Conservation (phyloP, 306 rosid genomes). For the Canavalia ensiformis region DNA sequence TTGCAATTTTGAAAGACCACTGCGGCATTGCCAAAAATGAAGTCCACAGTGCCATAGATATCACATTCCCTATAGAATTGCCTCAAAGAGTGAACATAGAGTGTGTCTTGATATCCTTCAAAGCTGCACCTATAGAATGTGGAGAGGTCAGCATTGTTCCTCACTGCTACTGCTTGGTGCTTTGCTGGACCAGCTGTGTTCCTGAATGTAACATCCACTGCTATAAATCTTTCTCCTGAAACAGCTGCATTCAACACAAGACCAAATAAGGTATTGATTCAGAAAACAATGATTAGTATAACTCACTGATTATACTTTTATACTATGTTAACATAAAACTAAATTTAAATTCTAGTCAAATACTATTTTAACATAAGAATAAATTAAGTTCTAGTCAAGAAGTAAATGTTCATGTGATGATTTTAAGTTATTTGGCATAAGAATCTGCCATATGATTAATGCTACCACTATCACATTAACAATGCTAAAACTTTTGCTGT, state of each 20-base stretch:
- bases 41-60: slow-evolving; percentile 79
- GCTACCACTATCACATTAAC: background rate
- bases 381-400: background rate
- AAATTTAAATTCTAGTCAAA: background rate
- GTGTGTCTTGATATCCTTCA: slow-evolving; percentile 91
- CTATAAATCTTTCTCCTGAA: slow-evolving; percentile 74
- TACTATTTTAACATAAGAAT: background rate
- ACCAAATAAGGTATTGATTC: slow-evolving; percentile 4
- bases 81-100: slow-evolving; percentile 74
- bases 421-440: background rate
- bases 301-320: background rate
- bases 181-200: slow-evolving; percentile 88
- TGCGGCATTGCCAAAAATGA: slow-evolving; percentile 83
- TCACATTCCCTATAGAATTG: slow-evolving; percentile 85
- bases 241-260: slow-evolving; percentile 64
- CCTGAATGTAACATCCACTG: slow-evolving; percentile 76
- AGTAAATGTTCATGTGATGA: background rate
- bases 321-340: background rate
- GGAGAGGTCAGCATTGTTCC: slow-evolving; percentile 82
- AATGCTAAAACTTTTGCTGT: background rate
- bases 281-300: background rate
- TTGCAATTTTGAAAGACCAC: slow-evolving; percentile 77
- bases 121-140: slow-evolving; percentile 83
- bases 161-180: slow-evolving; percentile 86
- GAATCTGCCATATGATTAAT: background rate